Evolutionary conservation across 805 yeast genomes (phyloP), one percentile per base, ranked within the genome.

Genomic region (Hanseniaspora hatyaiensis): DNA sequence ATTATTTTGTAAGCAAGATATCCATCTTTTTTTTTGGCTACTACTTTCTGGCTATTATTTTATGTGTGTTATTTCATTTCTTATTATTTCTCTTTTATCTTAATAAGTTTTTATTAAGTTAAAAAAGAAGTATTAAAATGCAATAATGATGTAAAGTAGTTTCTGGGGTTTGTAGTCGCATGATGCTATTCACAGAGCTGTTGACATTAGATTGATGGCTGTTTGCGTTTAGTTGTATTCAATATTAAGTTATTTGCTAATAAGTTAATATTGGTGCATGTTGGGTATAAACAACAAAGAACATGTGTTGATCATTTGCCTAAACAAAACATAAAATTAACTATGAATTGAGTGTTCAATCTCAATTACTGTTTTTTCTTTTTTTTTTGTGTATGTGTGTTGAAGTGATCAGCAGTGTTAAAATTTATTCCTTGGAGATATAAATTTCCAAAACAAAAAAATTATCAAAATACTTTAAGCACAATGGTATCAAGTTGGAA

Each of bases 101-200:
- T 28, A 28, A 9, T 29, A 23, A 9, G 18, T 5, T 15, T 6
- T n/a, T 8, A 33, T 18, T 18, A 15, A 15, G 11, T 12, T 15
- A 8, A 11, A 26, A 26, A 26, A 26, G 11, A 26, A 26, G 11
- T 8, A 26, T 40, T 20, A 19, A 12, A 8, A 40, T 13, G 6
- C n/a, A 5, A 13, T 13, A n/a, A 8, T 13, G 15, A n/a, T n/a
- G n/a, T n/a, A n/a, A n/a, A n/a, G n/a, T 37, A 30, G 40, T 36
- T 19, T 39, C 48, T 44, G 48, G 48, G 48, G 48, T 44, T 44
- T 44, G 48, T 44, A 44, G 48, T 44, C 48, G 48, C 48, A 44
- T 44, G 48, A 44, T 44, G 48, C 48, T 36, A 36, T 23, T 33
- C 41, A 44, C 48, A 44, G 48, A 37, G 34, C 15, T 30, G 28